Evolutionary conservation across 1,139 yeast species (phyloP).

Genomic region (Nakaseomyces glabratus): DNA sequence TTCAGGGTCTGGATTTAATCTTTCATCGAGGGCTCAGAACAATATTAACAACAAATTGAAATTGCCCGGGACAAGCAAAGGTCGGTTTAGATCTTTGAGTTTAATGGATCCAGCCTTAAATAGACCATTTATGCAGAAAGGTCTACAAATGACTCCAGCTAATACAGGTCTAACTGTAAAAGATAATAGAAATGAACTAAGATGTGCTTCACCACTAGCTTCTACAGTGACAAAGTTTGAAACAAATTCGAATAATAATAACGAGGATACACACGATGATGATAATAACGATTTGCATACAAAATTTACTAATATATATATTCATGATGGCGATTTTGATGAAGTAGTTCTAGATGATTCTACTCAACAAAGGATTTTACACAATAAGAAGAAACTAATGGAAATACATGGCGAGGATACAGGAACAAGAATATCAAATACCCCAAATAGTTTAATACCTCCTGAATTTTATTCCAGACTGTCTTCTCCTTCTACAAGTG

Average conservation of each 20-base stretch:
- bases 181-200: not conserved
- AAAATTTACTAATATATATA: conserved; percentile 27
- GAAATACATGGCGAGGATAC: conserved; percentile 5
- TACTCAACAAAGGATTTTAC: conserved; percentile 5
- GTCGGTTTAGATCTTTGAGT: conserved; percentile 29
- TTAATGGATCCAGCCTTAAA: conserved; percentile 27
- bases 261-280: conserved; percentile 2
- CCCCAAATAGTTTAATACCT: conserved; percentile 25
- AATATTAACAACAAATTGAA: conserved; percentile 5
- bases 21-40: conserved; percentile 6
- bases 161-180: conserved; percentile 1
- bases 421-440: conserved; percentile 4
- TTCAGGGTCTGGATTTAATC: conserved; percentile 20
- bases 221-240: conserved; percentile 4
- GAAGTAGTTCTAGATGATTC: conserved; percentile 10
- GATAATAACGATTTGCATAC: conserved; percentile 3
- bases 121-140: conserved; percentile 10
- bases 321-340: conserved; percentile 30
- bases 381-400: conserved; percentile 4
- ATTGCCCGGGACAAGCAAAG: conserved; percentile 10
- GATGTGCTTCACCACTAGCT: conserved; percentile 4
- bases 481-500: conserved; percentile 29
- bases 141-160: not conserved
- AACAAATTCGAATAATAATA: not conserved
- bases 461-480: conserved; percentile 31